phyloP scores from a whole-genome alignment of 2,329 filamentous ascomycete species.

The Aspergillus calidoustus region DNA sequence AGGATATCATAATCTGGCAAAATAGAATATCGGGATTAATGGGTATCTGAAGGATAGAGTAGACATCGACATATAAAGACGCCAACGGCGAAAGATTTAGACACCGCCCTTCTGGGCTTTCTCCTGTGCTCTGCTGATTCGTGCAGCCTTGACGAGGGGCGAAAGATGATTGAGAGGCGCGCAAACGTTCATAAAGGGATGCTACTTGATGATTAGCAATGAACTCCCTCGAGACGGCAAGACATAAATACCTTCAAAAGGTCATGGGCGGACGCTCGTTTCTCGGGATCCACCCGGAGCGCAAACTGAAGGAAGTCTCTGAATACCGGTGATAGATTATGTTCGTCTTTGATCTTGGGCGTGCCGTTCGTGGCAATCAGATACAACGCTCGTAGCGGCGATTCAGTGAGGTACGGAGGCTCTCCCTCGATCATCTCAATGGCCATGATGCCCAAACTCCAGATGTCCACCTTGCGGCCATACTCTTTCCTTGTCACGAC shows the following conservation, averaged over 20 bases:
- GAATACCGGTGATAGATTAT: slow-evolving; percentile 79
- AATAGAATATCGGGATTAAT: slow-evolving; percentile 28
- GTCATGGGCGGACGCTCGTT: slow-evolving; percentile 93
- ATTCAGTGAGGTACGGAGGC: slow-evolving; percentile 94
- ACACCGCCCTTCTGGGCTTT: slow-evolving; percentile 68
- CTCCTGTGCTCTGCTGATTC: slow-evolving; percentile 84
- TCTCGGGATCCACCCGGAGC: slow-evolving; percentile 95
- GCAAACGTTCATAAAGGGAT: slow-evolving; percentile 79
- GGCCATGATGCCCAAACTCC: slow-evolving; percentile 98
- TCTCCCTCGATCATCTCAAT: slow-evolving; percentile 99
- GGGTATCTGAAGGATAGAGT: slow-evolving; percentile 38
- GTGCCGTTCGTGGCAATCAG: slow-evolving; percentile 97
- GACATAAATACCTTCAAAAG: slow-evolving; percentile 72
- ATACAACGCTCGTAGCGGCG: slow-evolving; percentile 88
- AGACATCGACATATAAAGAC: slow-evolving; percentile 33
- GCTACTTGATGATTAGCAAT: slow-evolving; percentile 53
- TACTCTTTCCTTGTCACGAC: slow-evolving; percentile 98
- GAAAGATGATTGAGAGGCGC: slow-evolving; percentile 77
- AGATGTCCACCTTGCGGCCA: slow-evolving; percentile 97
- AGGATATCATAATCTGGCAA: slow-evolving; percentile 24
- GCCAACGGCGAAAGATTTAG: slow-evolving; percentile 29
- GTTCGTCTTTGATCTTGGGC: slow-evolving; percentile 90
- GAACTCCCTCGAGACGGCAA: slow-evolving; percentile 1
- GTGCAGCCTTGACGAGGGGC: slow-evolving; percentile 83
- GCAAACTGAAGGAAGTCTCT: slow-evolving; percentile 91